Conservation (phyloP, 2,329 filamentous ascomycete genomes). For the Hymenoscyphus albidus region DNA sequence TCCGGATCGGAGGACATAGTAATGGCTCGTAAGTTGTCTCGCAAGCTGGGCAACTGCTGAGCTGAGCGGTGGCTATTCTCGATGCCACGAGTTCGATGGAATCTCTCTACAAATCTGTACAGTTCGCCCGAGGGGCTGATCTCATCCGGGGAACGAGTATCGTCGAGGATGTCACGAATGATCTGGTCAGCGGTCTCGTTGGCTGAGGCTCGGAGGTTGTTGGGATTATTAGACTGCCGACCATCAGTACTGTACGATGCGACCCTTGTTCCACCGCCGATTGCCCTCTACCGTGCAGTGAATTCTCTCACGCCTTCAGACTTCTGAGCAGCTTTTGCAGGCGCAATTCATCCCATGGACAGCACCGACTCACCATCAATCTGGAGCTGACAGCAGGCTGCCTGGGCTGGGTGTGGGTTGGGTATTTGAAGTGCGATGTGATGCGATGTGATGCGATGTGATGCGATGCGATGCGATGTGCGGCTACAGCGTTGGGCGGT, state of each 20-base stretch:
- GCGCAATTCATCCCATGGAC: background rate
- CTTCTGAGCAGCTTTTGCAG: background rate
- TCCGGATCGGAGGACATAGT: slow-evolving; percentile 31
- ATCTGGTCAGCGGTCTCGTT: slow-evolving; percentile 32
- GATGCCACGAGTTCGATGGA: slow-evolving; percentile 34
- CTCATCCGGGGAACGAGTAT: slow-evolving; percentile 35
- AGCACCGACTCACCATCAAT: background rate
- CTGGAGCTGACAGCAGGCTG: background rate
- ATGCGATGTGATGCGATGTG: background rate
- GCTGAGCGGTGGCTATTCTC: slow-evolving; percentile 8
- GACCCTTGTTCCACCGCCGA: background rate
- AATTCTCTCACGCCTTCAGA: background rate
- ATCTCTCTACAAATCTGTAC: slow-evolving; percentile 42
- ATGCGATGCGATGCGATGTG: background rate
- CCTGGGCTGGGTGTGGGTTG: background rate
- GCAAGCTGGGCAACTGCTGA: slow-evolving; percentile 26
- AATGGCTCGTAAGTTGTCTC: slow-evolving; percentile 10
- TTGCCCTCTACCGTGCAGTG: background rate
- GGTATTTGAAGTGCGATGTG: background rate
- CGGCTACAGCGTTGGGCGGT: background rate
- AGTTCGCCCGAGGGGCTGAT: slow-evolving; percentile 44
- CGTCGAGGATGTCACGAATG: slow-evolving; percentile 41
- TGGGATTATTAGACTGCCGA: slow-evolving; percentile 30
- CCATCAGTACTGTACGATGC: background rate
- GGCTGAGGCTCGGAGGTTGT: slow-evolving; percentile 28